Evolutionary conservation across 2,329 filamentous ascomycete genomes (phyloP).

Genomic region (Eurotiales sp.): DNA sequence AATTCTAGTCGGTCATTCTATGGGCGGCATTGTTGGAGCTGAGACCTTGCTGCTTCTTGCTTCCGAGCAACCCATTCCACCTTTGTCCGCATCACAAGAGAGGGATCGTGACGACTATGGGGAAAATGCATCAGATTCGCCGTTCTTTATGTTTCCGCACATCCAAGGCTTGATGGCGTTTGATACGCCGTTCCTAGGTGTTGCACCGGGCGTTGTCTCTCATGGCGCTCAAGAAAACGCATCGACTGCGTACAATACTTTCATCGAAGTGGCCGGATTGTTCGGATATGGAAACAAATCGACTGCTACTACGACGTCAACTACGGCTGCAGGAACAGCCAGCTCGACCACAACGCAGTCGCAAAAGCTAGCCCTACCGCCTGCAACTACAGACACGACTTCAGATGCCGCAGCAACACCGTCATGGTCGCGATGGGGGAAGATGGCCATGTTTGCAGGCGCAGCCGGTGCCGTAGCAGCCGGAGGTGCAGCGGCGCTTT

Average conservation of each 20-base stretch:
- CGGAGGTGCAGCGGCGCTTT: conserved; percentile 79
- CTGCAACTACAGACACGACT: conserved; percentile 29
- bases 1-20: conserved; percentile 81
- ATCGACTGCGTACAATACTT: conserved; percentile 65
- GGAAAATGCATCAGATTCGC: conserved; percentile 25
- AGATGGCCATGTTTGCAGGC: conserved; percentile 79
- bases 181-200: conserved; percentile 76
- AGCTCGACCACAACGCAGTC: conserved; percentile 22
- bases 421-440: conserved; percentile 76
- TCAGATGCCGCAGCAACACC: conserved; percentile 45
- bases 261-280: conserved; percentile 58
- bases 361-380: conserved; percentile 25
- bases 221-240: conserved; percentile 74
- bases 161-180: conserved; percentile 88
- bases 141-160: conserved; percentile 80
- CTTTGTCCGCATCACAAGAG: conserved; percentile 25
- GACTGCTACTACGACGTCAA: conserved; percentile 15
- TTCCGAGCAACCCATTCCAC: conserved; percentile 56
- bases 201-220: conserved; percentile 48
- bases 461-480: conserved; percentile 75
- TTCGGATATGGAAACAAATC: conserved; percentile 59
- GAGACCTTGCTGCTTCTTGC: conserved; percentile 77
- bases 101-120: neutral
- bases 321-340: conserved; percentile 16
- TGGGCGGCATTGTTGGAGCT: conserved; percentile 90